Percentiles rank a stretch among this genome's conserved stretches.
phyloP scores from a whole-genome alignment of 2,329 filamentous ascomycete species.

The Lasiodiplodia citricola region DNA sequence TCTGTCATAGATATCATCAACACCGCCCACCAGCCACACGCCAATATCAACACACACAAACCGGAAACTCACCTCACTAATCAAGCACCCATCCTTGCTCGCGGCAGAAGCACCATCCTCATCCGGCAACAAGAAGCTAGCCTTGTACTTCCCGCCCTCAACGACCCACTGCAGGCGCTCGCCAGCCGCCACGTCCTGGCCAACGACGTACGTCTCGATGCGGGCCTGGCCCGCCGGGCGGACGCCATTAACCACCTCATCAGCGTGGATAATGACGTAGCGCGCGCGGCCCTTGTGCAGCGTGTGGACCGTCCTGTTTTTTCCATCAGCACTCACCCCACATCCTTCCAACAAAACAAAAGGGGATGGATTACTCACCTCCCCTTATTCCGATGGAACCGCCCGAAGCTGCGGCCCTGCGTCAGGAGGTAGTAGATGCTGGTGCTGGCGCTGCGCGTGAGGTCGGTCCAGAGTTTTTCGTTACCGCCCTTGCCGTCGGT shows the following conservation, averaged over 20 bases:
- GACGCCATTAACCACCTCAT: constrained; percentile 49
- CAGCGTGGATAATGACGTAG: constrained; percentile 68
- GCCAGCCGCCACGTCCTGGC: constrained; percentile 60
- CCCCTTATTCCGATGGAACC: constrained; percentile 68
- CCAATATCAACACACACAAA: constrained; percentile 10
- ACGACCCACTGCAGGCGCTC: constrained; percentile 73
- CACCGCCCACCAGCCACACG: too few species aligned
- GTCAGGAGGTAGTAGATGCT: constrained; percentile 71
- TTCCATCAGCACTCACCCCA: background rate
- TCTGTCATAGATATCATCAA: constrained; percentile 42
- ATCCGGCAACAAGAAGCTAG: constrained; percentile 63
- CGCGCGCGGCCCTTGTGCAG: constrained; percentile 66
- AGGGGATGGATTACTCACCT: constrained; percentile 25
- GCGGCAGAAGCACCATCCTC: constrained; percentile 42
- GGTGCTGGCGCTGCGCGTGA: constrained; percentile 61
- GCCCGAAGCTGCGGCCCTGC: constrained; percentile 59
- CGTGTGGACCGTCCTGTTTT: constrained; percentile 66
- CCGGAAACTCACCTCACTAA: constrained; percentile 59
- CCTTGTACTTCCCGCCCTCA: constrained; percentile 71
- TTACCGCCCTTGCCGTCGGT: background rate
- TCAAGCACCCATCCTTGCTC: constrained; percentile 60
- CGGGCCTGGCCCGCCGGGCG: constrained; percentile 56
- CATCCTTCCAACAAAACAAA: background rate
- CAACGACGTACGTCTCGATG: constrained; percentile 70
- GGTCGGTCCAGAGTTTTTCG: constrained; percentile 44